phyloP scores from a whole-genome alignment of 352 stramenopile genomes.

The Globisporangium cystogenes region DNA sequence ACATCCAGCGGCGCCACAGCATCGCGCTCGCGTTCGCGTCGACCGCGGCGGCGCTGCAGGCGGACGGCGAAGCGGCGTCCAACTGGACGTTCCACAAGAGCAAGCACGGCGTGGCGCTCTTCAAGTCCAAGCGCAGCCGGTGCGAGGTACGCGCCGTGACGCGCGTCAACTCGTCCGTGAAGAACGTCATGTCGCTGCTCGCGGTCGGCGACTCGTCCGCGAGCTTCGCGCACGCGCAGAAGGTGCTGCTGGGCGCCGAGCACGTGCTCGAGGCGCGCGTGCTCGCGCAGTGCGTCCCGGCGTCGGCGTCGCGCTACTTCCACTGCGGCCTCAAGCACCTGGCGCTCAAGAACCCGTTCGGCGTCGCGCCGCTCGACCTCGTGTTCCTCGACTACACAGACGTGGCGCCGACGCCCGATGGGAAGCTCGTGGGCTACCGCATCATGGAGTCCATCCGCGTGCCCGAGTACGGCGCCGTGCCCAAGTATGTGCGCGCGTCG shows the following conservation, averaged over 20 bases:
- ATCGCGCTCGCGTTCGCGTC: conserved; percentile 72
- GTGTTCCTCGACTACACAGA: conserved; percentile 85
- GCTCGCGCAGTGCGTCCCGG: conserved; percentile 54
- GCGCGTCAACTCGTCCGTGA: conserved; percentile 72
- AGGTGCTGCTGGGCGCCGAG: conserved; percentile 49
- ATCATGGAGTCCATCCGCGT: conserved; percentile 82
- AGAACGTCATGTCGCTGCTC: conserved; percentile 78
- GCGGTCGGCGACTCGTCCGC: conserved; percentile 44
- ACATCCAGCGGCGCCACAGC: conserved; percentile 73
- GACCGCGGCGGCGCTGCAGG: conserved; percentile 6
- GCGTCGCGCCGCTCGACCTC: conserved; percentile 50
- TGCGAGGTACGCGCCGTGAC: conserved; percentile 72
- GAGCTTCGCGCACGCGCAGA: conserved; percentile 55
- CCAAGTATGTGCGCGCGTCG: conserved; percentile 63
- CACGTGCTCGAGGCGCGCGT: conserved; percentile 65
- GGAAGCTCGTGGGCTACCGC: conserved; percentile 64
- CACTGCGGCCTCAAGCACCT: conserved; percentile 83
- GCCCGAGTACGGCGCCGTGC: conserved; percentile 39
- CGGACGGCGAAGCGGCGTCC: not conserved
- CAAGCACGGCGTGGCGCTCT: conserved; percentile 72
- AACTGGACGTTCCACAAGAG: conserved; percentile 61
- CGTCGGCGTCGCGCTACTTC: conserved; percentile 57
- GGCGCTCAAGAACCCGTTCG: conserved; percentile 79
- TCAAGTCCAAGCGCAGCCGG: conserved; percentile 55
- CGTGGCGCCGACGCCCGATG: conserved; percentile 51